Evolutionary conservation across 2,329 filamentous ascomycete species (phyloP), one percentile per base, ranked within the genome.

Genomic region (Metarhizium humberi): DNA sequence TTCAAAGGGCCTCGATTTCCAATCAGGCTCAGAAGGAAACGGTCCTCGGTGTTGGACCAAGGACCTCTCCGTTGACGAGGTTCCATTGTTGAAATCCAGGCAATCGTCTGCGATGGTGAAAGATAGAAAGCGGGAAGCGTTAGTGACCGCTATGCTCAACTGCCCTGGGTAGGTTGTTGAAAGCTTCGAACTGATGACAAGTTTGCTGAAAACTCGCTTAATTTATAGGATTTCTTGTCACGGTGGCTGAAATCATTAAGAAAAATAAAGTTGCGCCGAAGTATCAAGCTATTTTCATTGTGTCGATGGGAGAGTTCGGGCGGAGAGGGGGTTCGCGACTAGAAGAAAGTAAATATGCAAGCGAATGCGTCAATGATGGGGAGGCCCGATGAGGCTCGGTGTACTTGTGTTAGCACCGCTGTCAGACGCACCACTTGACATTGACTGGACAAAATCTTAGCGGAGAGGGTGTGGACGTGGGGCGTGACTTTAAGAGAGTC

Each of bases 31-130:
- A 90, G 78, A 29, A 95, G 79, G 58, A 80, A 77, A 51, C 78
- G 73, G 68, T 95, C 90, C 71, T 95, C 90, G 52, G 79, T 77
- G 63, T 85, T 84, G 59, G 89, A 87, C 90, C 90, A 95, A 56
- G 90, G 90, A 56, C 90, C 90, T 73, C 89, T 82, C 61, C 69
- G 65, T 50, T 73, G 60, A 29, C 51, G 13, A 45, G 53, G 1
- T 4, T 20, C 30, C 56, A 55, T 55, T 42, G 3, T 7, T 43
- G 6, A 20, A 20, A 20, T 7, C n/a, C n/a, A 11, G 42, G 11
- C 18, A 18, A 16, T 20, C 2, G 4, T 11, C 42, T 20, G 18
- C 16, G n/a, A 45, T 18, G 18, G n/a, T 2, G 8, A 20, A 46
- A 34, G 34, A 18, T 7, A 20, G 18, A 40, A 6, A 42, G 4